Evolutionary conservation across 371 early-diverging fungal genomes (phyloP), one percentile per base, ranked within the genome.

Genomic region (Massospora cicadina): DNA sequence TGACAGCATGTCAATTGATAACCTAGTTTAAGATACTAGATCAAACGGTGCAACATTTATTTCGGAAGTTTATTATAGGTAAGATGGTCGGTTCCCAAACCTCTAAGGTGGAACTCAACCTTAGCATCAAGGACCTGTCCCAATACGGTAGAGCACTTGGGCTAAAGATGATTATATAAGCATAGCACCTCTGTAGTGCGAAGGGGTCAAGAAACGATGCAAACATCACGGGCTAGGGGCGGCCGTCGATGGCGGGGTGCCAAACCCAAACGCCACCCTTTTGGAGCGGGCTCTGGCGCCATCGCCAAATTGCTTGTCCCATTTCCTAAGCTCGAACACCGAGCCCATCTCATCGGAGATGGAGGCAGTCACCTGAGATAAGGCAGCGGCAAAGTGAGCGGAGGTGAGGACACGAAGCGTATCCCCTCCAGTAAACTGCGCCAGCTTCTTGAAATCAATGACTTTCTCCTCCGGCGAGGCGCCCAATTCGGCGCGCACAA

Each of bases 271-370:
- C 10, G 25, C 69, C 65, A 65, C 43, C 1, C 33, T 66, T 62
- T 69, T 73, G 55, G 67, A 69, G 27, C 71, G 66, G 26, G 67
- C 71, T 64, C 71, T 73, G 27, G 80, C 82, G 1, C 87, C 88
- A 70, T 91, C 91, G 24, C 95, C 95, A 72, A 83, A 92, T 70
- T 79, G 69, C 56, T 76, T 76, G 70, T 93, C 89, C 93, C 93
- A 93, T 76, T 92, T 91, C 57, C 87, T 76, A 66, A 93, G 76
- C 71, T 89, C 91, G 7, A 82, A 74, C 63, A 93, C 69, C 54
- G 86, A 82, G 64, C 81, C 81, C 89, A 87, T 90, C 63, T 90
- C 88, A 68, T 93, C 92, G 7, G 87, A 87, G 29, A 85, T 80
- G 60, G 88, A 88, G 0, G 95, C 87, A 54, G 90, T 82, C 5